Evolutionary conservation across 768 basidiomycete species (phyloP), one percentile per base, ranked within the genome.

Genomic region (Boletus pseudo-olivaceus): DNA sequence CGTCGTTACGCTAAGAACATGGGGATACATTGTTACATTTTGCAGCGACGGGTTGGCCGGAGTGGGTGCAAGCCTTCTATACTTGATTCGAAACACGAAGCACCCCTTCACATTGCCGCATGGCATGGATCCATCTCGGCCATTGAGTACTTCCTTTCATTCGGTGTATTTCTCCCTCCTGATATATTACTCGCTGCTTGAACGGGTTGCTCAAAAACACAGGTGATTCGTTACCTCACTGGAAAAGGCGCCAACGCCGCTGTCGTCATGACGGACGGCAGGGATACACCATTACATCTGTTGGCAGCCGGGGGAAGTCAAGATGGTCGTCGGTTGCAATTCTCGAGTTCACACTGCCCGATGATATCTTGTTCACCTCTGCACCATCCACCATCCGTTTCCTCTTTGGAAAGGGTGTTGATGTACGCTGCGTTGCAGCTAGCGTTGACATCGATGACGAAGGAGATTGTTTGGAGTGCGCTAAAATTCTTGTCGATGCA

Each of bases 321-420:
- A 9, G 40, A 51, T 2, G n/a, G 35, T 15, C 1, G 41, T 27
- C n/a, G 57, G 57, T 3, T 58, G 57, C 23, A 11, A 47, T 6
- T 45, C 45, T n/a, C 8, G 33, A 0, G n/a, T 15, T 1, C 5
- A 1, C 34, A 23, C 34, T 52, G 0, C 51, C 51, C 6, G 5
- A 10, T 4, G 10, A 38, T 38, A 38, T 47, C 11, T 20, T 32
- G 5, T 11, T 17, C 14, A 15, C 7, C 6, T 47, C 46, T 9
- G 15, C 23, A 26, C 10, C 33, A 7, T 26, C 46, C 5, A 35
- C 33, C 2, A 7, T 35, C 7, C 23, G 15, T 17, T n/a, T 35
- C 33, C 33, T 47, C 23, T 5, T 35, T 11, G 23, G 23, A 47
- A 35, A 47, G 10, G 33, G 46, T 4, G 17, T 35, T 23, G 46